These are phyloP conservation scores for Entomophthora muscae DNA, from an alignment of 371 early-diverging fungal species.

Conservation along the genomic window DNA sequence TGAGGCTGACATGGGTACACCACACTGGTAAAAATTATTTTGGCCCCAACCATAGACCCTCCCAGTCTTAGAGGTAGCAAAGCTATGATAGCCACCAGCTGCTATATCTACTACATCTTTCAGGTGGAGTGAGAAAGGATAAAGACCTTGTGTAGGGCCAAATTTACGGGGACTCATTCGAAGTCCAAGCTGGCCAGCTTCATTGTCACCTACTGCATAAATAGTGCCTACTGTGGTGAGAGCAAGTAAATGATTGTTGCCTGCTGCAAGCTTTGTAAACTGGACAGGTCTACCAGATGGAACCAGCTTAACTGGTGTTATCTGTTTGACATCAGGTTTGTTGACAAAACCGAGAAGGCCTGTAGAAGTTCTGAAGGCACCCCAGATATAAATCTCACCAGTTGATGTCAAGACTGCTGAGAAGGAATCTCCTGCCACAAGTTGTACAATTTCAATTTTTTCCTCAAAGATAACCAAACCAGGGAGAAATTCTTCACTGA, in stretches of 20 bases:
- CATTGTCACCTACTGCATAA: slow-evolving; percentile 4
- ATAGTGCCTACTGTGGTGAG: slow-evolving; percentile 11
- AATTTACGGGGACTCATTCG: not conserved
- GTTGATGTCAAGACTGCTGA: slow-evolving; percentile 73
- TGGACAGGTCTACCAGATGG: not conserved
- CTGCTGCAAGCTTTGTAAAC: not conserved
- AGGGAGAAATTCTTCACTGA: slow-evolving; percentile 22
- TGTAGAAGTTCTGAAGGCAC: slow-evolving; percentile 62
- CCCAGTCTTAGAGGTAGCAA: slow-evolving; percentile 48
- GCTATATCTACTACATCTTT: slow-evolving; percentile 51
- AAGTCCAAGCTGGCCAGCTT: slow-evolving; percentile 9
- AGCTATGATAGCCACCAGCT: slow-evolving; percentile 80
- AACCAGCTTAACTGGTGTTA: slow-evolving; percentile 12
- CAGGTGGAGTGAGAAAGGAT: slow-evolving; percentile 14
- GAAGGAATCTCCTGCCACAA: slow-evolving; percentile 86
- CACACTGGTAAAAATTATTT: slow-evolving; percentile 92
- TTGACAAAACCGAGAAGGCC: slow-evolving; percentile 52
- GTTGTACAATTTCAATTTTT: slow-evolving; percentile 51
- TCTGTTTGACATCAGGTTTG: slow-evolving; percentile 37
- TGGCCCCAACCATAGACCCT: slow-evolving; percentile 79
- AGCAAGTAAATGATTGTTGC: not conserved
- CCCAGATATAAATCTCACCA: slow-evolving; percentile 88
- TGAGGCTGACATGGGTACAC: slow-evolving; percentile 25
- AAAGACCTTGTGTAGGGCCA: not conserved
- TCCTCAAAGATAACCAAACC: slow-evolving; percentile 28